These are phyloP conservation scores for Penicillium macrosclerotiorum DNA, from an alignment of 495 filamentous ascomycete species.

Conservation along the genomic window DNA sequence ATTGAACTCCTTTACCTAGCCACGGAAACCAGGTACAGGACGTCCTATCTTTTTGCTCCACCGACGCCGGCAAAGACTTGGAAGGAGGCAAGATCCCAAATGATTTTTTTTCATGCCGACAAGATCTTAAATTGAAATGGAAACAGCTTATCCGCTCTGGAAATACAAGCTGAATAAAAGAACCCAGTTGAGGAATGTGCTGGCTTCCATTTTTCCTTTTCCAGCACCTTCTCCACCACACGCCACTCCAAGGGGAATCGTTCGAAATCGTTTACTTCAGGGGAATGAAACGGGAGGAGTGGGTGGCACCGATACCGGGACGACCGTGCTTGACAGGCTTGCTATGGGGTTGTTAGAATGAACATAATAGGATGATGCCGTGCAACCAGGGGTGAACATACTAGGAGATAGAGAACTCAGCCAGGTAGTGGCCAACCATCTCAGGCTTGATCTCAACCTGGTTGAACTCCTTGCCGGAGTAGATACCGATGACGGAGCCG, in stretches of 20 bases:
- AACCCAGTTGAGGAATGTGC: conserved; percentile 30
- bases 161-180: conserved; percentile 46
- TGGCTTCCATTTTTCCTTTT: conserved; percentile 43
- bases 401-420: conserved; percentile 99
- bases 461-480: conserved; percentile 99
- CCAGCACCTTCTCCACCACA: conserved; percentile 41
- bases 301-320: conserved; percentile 99
- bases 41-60: conserved; percentile 22
- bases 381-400: conserved; percentile 57
- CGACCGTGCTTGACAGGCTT: conserved; percentile 99
- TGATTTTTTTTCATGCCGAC: conserved; percentile 39
- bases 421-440: conserved; percentile 99
- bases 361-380: not conserved
- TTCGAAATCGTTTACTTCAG: conserved; percentile 76
- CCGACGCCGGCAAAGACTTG: conserved; percentile 13
- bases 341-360: conserved; percentile 55
- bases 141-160: conserved; percentile 48
- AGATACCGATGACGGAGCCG: conserved; percentile 95
- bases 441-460: conserved; percentile 99
- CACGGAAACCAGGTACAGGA: conserved; percentile 14
- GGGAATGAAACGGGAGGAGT: conserved; percentile 99
- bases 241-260: conserved; percentile 43
- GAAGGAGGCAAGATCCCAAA: conserved; percentile 13
- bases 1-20: conserved; percentile 21
- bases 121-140: conserved; percentile 50